Conservation (phyloP, 202 grass and related monocot genomes). For the Zizania palustris region DNA sequence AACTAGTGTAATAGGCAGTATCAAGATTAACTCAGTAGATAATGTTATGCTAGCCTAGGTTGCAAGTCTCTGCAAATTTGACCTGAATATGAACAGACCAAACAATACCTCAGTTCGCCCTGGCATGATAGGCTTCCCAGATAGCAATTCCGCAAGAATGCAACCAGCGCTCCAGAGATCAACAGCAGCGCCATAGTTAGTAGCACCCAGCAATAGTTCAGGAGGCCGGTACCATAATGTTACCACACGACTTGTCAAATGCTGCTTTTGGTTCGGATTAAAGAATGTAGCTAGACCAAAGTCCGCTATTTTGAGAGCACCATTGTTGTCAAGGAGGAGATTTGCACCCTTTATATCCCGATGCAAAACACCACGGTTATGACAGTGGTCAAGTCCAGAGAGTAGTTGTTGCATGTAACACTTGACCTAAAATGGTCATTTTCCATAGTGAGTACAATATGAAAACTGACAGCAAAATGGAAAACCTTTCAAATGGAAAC, state of each 20-base stretch:
- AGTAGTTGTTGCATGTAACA: constrained; percentile 93
- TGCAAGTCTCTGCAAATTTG: constrained; percentile 27
- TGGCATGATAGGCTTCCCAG: constrained; percentile 93
- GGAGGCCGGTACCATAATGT: constrained; percentile 96
- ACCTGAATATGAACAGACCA: constrained; percentile 24
- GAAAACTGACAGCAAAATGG: constrained; percentile 21
- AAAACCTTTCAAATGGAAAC: constrained; percentile 27
- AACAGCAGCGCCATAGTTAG: constrained; percentile 76
- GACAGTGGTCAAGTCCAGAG: constrained; percentile 90
- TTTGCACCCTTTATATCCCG: constrained; percentile 97
- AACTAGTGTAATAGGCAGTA: not conserved
- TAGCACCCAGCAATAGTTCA: constrained; percentile 85
- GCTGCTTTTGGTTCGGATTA: constrained; percentile 79
- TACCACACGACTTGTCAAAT: constrained; percentile 93
- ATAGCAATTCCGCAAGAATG: constrained; percentile 84
- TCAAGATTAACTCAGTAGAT: not conserved
- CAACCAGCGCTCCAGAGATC: constrained; percentile 97
- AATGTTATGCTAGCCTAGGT: constrained; percentile 20
- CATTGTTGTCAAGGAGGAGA: constrained; percentile 91
- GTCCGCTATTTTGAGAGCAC: constrained; percentile 96
- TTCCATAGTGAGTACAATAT: constrained; percentile 36
- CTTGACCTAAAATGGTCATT: constrained; percentile 71
- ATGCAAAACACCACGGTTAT: constrained; percentile 81
- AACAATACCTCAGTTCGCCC: constrained; percentile 89
- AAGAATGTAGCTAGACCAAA: constrained; percentile 96